phyloP scores from a whole-genome alignment of 1,139 yeast species.

The Arxiozyma bovina region DNA sequence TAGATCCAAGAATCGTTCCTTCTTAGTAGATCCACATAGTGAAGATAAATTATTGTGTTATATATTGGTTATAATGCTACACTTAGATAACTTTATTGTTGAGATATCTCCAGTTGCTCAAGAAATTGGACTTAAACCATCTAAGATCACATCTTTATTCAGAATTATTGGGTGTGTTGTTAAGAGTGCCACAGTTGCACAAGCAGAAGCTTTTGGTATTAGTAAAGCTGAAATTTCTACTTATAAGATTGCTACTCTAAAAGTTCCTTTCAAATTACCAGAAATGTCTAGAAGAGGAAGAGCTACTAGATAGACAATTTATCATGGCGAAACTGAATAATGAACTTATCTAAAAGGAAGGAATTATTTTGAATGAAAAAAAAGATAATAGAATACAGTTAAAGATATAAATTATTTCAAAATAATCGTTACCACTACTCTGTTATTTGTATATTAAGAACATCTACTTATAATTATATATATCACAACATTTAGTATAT shows the following conservation, averaged over 20 bases:
- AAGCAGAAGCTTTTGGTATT: slow-evolving; percentile 78
- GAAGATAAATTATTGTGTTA: slow-evolving; percentile 82
- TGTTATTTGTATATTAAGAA: neutral
- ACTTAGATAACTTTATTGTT: slow-evolving; percentile 64
- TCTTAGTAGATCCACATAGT: slow-evolving; percentile 71
- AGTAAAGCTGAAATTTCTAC: slow-evolving; percentile 54
- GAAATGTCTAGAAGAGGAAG: slow-evolving; percentile 67
- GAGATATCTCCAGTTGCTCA: slow-evolving; percentile 77
- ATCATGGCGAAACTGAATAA: too few species aligned
- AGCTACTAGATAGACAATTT: slow-evolving; percentile 22
- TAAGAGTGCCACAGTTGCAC: slow-evolving; percentile 65
- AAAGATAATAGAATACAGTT: too few species aligned
- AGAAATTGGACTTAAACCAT: slow-evolving; percentile 76
- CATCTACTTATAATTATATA: neutral
- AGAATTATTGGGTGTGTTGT: slow-evolving; percentile 77
- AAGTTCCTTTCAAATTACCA: slow-evolving; percentile 86
- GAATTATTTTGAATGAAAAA: too few species aligned
- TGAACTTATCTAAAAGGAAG: too few species aligned
- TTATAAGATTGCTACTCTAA: slow-evolving; percentile 72
- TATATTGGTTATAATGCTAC: slow-evolving; percentile 62
- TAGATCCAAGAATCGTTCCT: slow-evolving; percentile 63
- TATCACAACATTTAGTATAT: neutral
- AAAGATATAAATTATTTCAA: too few species aligned
- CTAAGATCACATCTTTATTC: slow-evolving; percentile 59
- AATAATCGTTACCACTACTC: neutral